Evolutionary conservation across 1,139 yeast species (phyloP), one percentile per base, ranked within the genome.

Genomic region (Geotrichum australiense): DNA sequence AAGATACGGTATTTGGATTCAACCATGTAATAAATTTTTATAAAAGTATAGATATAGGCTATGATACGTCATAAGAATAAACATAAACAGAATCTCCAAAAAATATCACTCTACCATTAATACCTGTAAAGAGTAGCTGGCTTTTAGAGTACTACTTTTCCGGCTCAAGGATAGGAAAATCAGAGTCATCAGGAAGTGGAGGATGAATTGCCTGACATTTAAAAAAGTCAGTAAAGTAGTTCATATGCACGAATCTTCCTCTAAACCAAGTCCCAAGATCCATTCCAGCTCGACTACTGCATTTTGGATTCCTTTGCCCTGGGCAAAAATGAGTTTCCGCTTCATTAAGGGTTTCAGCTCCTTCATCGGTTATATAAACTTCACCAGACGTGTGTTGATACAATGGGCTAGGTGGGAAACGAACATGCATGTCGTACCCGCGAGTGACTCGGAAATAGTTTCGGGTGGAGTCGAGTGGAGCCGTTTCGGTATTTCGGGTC

Each of bases 401-500:
- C 15, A 29, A 15, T 11, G 40, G 42, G 35, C 37, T 29, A 23
- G 36, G 33, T 7, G 52, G 52, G 20, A 45, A 21, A 16, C 33
- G 47, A 5, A 46, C 34, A 19, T 46, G 37, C 14, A 43, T 42
- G 25, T 49, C 52, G 12, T 36, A 37, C 8, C 34, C 34, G 18
- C 43, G 39, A n/a, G 52, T 49, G 29, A 49, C 48, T 12, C 52
- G 43, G 36, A 39, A 49, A 23, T 44, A 42, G 12, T 32, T 37
- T 21, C 47, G 42, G 10, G 38, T 8, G 14, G 18, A 31, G 25
- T 32, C 37, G 4, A 11, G n/a, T 1, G 35, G 39, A 14, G 26
- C 21, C 20, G 30, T 15, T 2, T 26, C 18, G 1, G 30, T 33
- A 6, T 41, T 40, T 25, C 78, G 76, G n/a, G 71, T 41, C 1